These are phyloP conservation scores for Herpotrichia juniperi DNA, from an alignment of 2,329 filamentous ascomycete species.

Conservation along the genomic window DNA sequence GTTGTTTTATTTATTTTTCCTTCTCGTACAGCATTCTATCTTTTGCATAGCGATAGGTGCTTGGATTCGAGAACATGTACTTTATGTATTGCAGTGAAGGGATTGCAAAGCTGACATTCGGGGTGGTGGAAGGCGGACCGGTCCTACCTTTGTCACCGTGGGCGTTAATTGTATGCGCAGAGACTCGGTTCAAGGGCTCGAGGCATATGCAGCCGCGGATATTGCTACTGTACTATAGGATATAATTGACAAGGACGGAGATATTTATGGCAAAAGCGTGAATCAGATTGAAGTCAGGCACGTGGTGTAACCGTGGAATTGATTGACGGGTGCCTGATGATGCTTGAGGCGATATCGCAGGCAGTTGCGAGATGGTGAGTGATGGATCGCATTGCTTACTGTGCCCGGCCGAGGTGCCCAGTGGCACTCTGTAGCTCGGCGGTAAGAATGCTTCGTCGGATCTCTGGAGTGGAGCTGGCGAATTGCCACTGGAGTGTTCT, in stretches of 20 bases:
- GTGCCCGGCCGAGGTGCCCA: not conserved
- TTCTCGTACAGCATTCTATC: not conserved
- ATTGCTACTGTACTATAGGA: conserved; percentile 14
- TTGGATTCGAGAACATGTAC: conserved; percentile 3
- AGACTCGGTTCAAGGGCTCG: conserved; percentile 10
- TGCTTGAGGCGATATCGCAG: not conserved
- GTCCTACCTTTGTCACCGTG: conserved; percentile 5
- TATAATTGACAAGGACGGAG: conserved; percentile 5
- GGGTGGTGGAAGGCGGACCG: not conserved
- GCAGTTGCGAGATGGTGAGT: not conserved
- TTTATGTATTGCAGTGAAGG: not conserved
- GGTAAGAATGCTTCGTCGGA: not conserved
- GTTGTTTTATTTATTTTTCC: not conserved
- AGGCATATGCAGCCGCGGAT: conserved; percentile 7
- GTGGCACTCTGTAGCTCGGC: not conserved
- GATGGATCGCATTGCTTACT: not conserved
- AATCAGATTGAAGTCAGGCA: conserved; percentile 1
- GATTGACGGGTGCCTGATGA: not conserved
- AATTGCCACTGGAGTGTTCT: not conserved
- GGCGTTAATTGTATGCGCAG: conserved; percentile 3
- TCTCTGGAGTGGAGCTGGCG: not conserved
- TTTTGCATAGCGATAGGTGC: conserved; percentile 20
- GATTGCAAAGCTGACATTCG: not conserved
- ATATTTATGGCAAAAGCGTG: conserved; percentile 5
- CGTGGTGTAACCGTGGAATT: not conserved